These are phyloP conservation scores for Annulohypoxylon bovei DNA, from an alignment of 495 filamentous ascomycete genomes.

Conservation along the genomic window DNA sequence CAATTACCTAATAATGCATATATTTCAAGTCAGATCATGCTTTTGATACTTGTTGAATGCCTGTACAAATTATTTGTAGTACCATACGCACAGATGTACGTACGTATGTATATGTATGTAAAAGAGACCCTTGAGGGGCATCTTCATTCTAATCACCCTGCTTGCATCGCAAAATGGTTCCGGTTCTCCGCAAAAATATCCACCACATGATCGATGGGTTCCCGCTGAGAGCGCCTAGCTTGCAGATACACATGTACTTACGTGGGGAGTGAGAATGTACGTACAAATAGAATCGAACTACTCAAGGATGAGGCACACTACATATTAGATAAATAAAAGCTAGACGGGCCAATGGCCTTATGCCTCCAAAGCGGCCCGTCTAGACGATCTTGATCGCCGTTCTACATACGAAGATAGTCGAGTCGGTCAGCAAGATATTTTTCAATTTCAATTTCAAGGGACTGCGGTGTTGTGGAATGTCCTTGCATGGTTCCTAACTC, in stretches of 20 bases:
- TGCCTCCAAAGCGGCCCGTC: neutral
- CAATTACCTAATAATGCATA: slow-evolving; percentile 19
- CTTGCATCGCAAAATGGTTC: slow-evolving; percentile 35
- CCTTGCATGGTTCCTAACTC: neutral
- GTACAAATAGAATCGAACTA: slow-evolving; percentile 13
- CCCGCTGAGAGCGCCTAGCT: slow-evolving; percentile 37
- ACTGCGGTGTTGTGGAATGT: slow-evolving; percentile 1
- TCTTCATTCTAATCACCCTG: slow-evolving; percentile 40
- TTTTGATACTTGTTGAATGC: slow-evolving; percentile 17
- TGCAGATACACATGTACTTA: slow-evolving; percentile 13
- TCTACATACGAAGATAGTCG: slow-evolving; percentile 11
- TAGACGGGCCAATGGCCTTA: slow-evolving; percentile 16
- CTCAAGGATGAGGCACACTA: slow-evolving; percentile 8
- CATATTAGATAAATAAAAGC: neutral
- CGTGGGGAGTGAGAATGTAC: slow-evolving; percentile 9
- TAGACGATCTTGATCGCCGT: slow-evolving; percentile 30
- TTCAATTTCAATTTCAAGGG: neutral
- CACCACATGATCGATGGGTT: slow-evolving; percentile 42
- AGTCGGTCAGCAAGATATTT: slow-evolving; percentile 12
- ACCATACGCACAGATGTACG: slow-evolving; percentile 6
- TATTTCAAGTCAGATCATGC: slow-evolving; percentile 10
- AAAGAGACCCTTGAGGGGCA: slow-evolving; percentile 22
- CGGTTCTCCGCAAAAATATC: slow-evolving; percentile 40
- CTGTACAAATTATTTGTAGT: slow-evolving; percentile 8
- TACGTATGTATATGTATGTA: slow-evolving; percentile 12